Evolutionary conservation across 768 basidiomycete genomes (phyloP).

Genomic region (Naganishia vishniacii): DNA sequence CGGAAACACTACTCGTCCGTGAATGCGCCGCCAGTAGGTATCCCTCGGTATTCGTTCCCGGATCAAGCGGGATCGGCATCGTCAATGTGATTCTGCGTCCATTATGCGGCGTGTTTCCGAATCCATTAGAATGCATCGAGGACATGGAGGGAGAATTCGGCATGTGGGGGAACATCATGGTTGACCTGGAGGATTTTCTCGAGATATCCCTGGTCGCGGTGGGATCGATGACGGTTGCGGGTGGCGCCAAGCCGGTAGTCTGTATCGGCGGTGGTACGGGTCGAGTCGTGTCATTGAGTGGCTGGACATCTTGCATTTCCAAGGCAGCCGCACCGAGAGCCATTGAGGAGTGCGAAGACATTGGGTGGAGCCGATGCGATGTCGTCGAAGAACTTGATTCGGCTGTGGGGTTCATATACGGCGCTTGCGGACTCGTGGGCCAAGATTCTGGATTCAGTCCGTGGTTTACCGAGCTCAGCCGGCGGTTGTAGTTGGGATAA

Average conservation of each 20-base stretch:
- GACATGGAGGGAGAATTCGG: slow-evolving; percentile 19
- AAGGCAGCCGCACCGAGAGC: neutral
- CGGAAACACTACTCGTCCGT: slow-evolving; percentile 11
- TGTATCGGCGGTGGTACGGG: slow-evolving; percentile 14
- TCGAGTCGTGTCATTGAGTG: neutral
- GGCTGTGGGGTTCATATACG: slow-evolving; percentile 1
- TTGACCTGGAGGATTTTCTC: slow-evolving; percentile 7
- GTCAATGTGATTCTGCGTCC: slow-evolving; percentile 21
- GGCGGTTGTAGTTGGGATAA: slow-evolving; percentile 14
- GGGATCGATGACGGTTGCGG: neutral
- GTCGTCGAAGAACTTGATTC: slow-evolving; percentile 5
- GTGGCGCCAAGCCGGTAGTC: slow-evolving; percentile 12
- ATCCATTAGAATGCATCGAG: slow-evolving; percentile 16
- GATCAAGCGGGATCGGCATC: slow-evolving; percentile 23
- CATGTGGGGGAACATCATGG: slow-evolving; percentile 5
- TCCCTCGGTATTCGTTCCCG: slow-evolving; percentile 2
- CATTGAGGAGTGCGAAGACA: slow-evolving; percentile 8
- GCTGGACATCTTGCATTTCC: neutral
- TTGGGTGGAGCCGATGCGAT: neutral
- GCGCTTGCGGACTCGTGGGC: neutral
- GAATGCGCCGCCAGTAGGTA: slow-evolving; percentile 25
- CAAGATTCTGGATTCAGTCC: neutral
- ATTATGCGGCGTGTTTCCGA: neutral
- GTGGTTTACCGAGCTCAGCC: neutral
- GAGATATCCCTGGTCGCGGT: neutral